These are phyloP conservation scores for Polytrichum formosum DNA, from an alignment of 225 moss, liverwort and hornwort genomes.

Conservation along the genomic window DNA sequence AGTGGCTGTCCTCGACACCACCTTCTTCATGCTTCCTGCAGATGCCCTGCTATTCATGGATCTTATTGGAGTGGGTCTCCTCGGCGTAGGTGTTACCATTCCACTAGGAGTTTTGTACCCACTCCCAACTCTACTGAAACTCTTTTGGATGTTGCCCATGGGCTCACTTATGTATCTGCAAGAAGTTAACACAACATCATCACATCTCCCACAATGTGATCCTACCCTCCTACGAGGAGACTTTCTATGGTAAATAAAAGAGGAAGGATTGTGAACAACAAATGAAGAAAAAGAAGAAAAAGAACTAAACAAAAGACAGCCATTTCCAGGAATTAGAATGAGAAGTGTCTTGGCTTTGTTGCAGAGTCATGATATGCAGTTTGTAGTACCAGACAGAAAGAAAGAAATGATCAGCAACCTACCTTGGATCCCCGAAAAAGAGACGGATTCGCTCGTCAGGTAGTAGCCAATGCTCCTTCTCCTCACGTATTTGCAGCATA, in stretches of 20 bases:
- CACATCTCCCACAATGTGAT: background rate
- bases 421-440: constrained; percentile 16
- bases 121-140: constrained; percentile 15
- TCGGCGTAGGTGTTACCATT: constrained; percentile 30
- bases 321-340: too few species aligned
- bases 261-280: background rate
- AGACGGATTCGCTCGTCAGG: constrained; percentile 25
- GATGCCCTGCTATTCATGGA: constrained; percentile 24
- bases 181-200: background rate
- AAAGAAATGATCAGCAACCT: background rate
- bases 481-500: constrained; percentile 58
- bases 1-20: constrained; percentile 22
- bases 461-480: constrained; percentile 57
- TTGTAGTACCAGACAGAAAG: background rate
- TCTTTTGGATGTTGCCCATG: constrained; percentile 30
- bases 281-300: background rate
- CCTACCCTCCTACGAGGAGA: background rate
- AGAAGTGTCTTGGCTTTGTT: background rate
- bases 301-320: background rate
- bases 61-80: constrained; percentile 27
- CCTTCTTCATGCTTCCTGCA: constrained; percentile 18
- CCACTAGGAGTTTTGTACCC: constrained; percentile 25
- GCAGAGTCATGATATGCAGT: background rate
- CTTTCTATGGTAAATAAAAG: background rate
- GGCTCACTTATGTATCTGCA: constrained; percentile 52